phyloP scores from a whole-genome alignment of 805 yeast genomes.

The Zygosaccharomyces kombuchaensis region DNA sequence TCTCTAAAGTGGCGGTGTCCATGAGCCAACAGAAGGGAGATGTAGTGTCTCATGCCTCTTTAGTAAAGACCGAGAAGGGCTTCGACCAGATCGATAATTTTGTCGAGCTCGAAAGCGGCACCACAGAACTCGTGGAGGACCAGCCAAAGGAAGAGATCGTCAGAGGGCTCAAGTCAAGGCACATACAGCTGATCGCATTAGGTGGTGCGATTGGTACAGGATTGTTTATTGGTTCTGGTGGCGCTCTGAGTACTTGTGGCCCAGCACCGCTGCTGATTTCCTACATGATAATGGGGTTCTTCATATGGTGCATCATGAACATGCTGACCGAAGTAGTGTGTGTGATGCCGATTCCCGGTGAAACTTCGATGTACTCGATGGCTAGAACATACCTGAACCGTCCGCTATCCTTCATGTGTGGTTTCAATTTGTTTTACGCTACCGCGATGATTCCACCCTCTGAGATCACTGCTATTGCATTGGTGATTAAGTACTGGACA shows the following conservation, averaged over 20 bases:
- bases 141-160: slow-evolving; percentile 3
- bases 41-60: too few relatives aligned
- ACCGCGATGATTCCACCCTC: slow-evolving; percentile 41
- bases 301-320: slow-evolving; percentile 45
- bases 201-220: slow-evolving; percentile 75
- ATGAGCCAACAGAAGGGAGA: too few relatives aligned
- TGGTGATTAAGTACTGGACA: slow-evolving; percentile 41
- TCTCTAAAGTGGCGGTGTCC: too few relatives aligned
- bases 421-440: slow-evolving; percentile 48
- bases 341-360: slow-evolving; percentile 54
- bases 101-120: too few relatives aligned
- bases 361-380: slow-evolving; percentile 36
- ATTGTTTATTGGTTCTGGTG: slow-evolving; percentile 66
- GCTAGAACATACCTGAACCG: slow-evolving; percentile 13
- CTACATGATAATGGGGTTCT: slow-evolving; percentile 55
- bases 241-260: slow-evolving; percentile 56
- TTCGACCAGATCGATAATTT: too few relatives aligned
- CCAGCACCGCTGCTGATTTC: slow-evolving; percentile 61
- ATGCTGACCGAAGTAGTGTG: slow-evolving; percentile 60
- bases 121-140: neutral
- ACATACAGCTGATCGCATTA: slow-evolving; percentile 11
- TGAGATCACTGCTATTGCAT: slow-evolving; percentile 43
- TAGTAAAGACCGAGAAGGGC: too few relatives aligned
- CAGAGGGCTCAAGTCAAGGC: slow-evolving; percentile 16
- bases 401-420: slow-evolving; percentile 34